These are phyloP conservation scores for Dendrostoma leiphaemia DNA, from an alignment of 2,329 filamentous ascomycete genomes.

Conservation along the genomic window DNA sequence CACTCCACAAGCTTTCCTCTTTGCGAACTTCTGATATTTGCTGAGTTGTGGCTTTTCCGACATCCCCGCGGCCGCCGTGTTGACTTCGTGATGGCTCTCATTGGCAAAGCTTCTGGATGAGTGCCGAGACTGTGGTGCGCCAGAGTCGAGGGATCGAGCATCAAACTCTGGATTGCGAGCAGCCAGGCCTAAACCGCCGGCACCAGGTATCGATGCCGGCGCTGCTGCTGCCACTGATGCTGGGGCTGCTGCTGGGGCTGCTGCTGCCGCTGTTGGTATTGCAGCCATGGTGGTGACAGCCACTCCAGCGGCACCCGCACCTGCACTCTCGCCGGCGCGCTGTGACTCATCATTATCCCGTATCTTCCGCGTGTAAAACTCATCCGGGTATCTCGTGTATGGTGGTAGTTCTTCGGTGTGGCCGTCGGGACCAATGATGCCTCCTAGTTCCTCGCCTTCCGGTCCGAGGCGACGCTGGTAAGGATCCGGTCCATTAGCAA, in stretches of 20 bases:
- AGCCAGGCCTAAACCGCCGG: slow-evolving; percentile 59
- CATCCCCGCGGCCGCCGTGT: slow-evolving; percentile 43
- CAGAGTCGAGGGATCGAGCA: slow-evolving; percentile 46
- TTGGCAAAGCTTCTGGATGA: slow-evolving; percentile 52
- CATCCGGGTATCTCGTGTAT: slow-evolving; percentile 86
- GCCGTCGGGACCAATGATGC: slow-evolving; percentile 82
- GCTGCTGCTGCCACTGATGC: slow-evolving; percentile 6
- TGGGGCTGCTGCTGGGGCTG: slow-evolving; percentile 15
- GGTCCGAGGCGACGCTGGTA: slow-evolving; percentile 75
- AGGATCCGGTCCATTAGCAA: slow-evolving; percentile 62
- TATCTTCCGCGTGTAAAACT: slow-evolving; percentile 58
- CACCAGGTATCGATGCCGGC: slow-evolving; percentile 46
- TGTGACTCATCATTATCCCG: slow-evolving; percentile 26
- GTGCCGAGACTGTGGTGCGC: slow-evolving; percentile 47
- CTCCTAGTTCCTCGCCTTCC: slow-evolving; percentile 81
- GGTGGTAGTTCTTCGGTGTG: slow-evolving; percentile 90
- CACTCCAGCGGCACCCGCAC: not conserved
- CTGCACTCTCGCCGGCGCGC: slow-evolving; percentile 12
- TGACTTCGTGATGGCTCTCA: slow-evolving; percentile 52
- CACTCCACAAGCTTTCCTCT: slow-evolving; percentile 55
- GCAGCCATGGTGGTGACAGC: slow-evolving; percentile 18
- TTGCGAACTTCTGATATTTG: slow-evolving; percentile 52
- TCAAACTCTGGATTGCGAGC: slow-evolving; percentile 63
- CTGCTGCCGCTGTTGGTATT: not conserved
- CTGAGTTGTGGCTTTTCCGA: slow-evolving; percentile 50